Evolutionary conservation across 1,284 basidiomycete genomes (phyloP), one percentile per base, ranked within the genome.

Genomic region (Volvariella surrecta): DNA sequence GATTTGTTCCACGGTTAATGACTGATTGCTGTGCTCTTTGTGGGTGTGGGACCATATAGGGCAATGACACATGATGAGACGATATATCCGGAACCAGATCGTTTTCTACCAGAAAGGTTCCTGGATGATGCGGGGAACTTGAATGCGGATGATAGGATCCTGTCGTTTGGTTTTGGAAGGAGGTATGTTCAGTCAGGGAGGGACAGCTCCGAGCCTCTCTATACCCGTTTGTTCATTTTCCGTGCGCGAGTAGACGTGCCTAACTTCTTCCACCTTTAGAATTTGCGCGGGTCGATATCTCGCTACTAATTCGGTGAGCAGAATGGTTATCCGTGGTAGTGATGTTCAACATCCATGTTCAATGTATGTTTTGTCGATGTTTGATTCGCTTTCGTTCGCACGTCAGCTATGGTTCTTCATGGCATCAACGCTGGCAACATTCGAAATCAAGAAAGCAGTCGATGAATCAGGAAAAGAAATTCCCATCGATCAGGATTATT

Each of bases 401-500:
- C 9, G 9, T 15, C 4, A 35, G 34, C 18, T 35, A 15, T 39
- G 38, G 38, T 19, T 39, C 16, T 20, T 24, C 10, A 24, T 39
- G 6, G 38, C 21, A 7, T 39, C 17, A 9, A 13, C 20, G 11
- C 19, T 39, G 7, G 17, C 21, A 18, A 20, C 10, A 7, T 39
- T 20, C 15, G 20, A 22, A 4, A 22, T 39, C 20, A 19, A n/a
- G n/a, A 19, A 24, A 10, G 38, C 38, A 6, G 20, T 18, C 16
- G 38, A 39, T 22, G 38, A 39, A n/a, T 13, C 38, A 10, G 38
- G 38, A 17, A 39, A 39, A n/a, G 38, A 39, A 18, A 49, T 60
- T 18, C 51, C 53, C 17, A 51, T 53, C 3, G n/a, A 38, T 1
- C 40, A 49, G 18, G 49, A 52, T 32, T 56, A 46, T 37, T 44